phyloP scores from a whole-genome alignment of 2,329 filamentous ascomycete species.

The Scytalidium lignicola region DNA sequence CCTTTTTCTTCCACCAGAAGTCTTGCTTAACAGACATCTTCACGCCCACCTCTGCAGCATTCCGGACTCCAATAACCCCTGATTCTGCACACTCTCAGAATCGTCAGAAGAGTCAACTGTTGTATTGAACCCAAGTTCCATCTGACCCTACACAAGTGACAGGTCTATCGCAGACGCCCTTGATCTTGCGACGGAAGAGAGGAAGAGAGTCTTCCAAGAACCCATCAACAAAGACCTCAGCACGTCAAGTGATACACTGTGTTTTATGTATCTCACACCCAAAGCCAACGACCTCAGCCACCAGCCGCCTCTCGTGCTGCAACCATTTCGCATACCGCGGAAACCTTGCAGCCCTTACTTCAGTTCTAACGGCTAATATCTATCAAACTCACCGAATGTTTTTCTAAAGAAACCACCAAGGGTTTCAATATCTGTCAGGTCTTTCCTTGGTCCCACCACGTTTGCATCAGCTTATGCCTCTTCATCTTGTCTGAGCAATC shows the following conservation, averaged over 20 bases:
- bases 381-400: constrained; percentile 23
- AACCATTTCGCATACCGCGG: constrained; percentile 92
- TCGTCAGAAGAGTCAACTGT: not conserved
- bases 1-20: not conserved
- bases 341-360: constrained; percentile 88
- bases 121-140: not conserved
- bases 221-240: constrained; percentile 23
- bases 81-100: not conserved
- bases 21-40: not conserved
- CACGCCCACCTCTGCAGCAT: not conserved
- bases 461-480: constrained; percentile 37
- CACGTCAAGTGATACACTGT: constrained; percentile 29
- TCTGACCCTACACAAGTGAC: not conserved
- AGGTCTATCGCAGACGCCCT: constrained; percentile 1
- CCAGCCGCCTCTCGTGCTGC: constrained; percentile 91
- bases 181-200: constrained; percentile 10
- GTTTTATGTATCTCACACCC: constrained; percentile 38
- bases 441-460: constrained; percentile 28
- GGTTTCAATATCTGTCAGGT: constrained; percentile 52
- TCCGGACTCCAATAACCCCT: not conserved
- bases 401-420: constrained; percentile 38
- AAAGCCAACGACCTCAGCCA: constrained; percentile 85
- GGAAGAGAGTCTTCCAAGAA: constrained; percentile 14
- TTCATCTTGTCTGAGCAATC: constrained; percentile 21
- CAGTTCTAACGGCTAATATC: constrained; percentile 84